Base-by-base conservation (phyloP, 768 basidiomycete genomes). In the Lactarius deliciosus region DNA sequence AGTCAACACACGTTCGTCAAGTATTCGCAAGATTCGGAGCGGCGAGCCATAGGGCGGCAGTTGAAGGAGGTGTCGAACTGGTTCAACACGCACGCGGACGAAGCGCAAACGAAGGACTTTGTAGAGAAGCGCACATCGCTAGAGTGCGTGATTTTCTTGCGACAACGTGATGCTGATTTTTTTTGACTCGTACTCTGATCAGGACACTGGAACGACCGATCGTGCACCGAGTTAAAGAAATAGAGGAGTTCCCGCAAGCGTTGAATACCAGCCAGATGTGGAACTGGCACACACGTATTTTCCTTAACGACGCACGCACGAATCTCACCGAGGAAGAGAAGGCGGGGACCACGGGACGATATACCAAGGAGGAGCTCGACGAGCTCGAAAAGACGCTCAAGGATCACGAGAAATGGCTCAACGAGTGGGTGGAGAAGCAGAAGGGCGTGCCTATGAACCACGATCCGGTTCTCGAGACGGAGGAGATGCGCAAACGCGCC, bases 281-380 rank as follows among this genome's bases (percentile, higher is more conserved):
- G 90, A 94, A 87, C 78, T 99, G 86, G 91, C 89, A 83, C 77
- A 91, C 86, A 65, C 88, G 82, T 18, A 76, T 91, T n/a, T 99
- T 98, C 88, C 82, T 97, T 34, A 78, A 81, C 0, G 90, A 94
- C 61, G 95, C 96, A 28, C 81, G 81, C 7, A 74, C 81, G 64
- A 96, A 96, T 76, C 77, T 90, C 54, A 92, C 92, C 2, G 77
- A 78, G 3, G 91, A 91, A 70, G 77, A 81, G 16, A 81, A 81
- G 11, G 82, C 80, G 0, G 88, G 82, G 5, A 76, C 86, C 8
- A 86, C 86, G 0, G 87, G 89, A 0, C 92, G 91, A 74, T 97
- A 90, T 86, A 95, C 94, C 0, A 75, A 80, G 18, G 90, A 88
- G n/a, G 97, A 99, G 75, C 82, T 98, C 18, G 88, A 90, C 64